Conservation (phyloP, 1,284 basidiomycete species). For the Pseudozyma pruni region DNA sequence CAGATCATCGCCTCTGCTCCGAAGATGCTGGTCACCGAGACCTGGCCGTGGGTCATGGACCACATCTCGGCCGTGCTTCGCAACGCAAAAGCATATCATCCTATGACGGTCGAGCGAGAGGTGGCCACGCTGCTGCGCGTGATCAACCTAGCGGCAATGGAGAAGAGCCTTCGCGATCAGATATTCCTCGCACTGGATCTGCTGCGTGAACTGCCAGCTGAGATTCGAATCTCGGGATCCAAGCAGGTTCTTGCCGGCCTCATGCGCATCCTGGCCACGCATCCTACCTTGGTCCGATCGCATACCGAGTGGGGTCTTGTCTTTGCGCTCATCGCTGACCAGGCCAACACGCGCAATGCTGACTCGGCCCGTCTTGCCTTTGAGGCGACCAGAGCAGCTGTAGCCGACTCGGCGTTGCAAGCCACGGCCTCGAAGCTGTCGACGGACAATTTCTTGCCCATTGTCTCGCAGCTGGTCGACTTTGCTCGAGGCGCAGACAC, state of each 20-base stretch:
- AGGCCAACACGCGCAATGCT: slow-evolving; percentile 81
- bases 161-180: slow-evolving; percentile 78
- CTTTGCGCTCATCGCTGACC: slow-evolving; percentile 83
- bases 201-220: slow-evolving; percentile 80
- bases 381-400: slow-evolving; percentile 67
- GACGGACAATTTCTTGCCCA: slow-evolving; percentile 81
- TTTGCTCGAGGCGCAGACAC: slow-evolving; percentile 73
- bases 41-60: slow-evolving; percentile 93
- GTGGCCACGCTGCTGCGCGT: slow-evolving; percentile 73
- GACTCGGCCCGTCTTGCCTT: slow-evolving; percentile 87
- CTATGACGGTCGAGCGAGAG: slow-evolving; percentile 92
- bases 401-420: slow-evolving; percentile 71
- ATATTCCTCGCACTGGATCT: slow-evolving; percentile 92
- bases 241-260: slow-evolving; percentile 91
- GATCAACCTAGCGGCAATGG: slow-evolving; percentile 19
- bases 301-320: slow-evolving; percentile 92
- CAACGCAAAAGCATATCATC: slow-evolving; percentile 82
- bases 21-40: slow-evolving; percentile 80
- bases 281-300: slow-evolving; percentile 71
- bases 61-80: slow-evolving; percentile 84
- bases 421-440: slow-evolving; percentile 71
- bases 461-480: slow-evolving; percentile 85
- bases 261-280: slow-evolving; percentile 79
- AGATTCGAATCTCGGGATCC: slow-evolving; percentile 83
- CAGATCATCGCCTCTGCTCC: slow-evolving; percentile 77